Evolutionary conservation across 108 stramenopile species (phyloP), one percentile per base, ranked within the genome.

Genomic region (Skeletonema menzelii): DNA sequence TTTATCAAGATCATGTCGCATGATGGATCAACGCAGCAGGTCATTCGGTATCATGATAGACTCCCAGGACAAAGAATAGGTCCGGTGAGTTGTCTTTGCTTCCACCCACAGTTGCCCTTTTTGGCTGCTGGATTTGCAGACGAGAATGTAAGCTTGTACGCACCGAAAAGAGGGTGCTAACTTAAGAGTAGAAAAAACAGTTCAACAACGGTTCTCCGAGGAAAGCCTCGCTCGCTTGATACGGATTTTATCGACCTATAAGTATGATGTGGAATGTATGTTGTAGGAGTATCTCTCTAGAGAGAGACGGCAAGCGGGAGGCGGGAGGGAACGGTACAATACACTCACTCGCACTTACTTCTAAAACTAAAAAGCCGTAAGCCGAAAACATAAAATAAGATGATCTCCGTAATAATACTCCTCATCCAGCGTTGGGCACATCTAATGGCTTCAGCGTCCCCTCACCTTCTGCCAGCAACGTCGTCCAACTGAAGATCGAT

Each of bases 81-180:
- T 19, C 92, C 95, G 15, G 93, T 99, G 13, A 92, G 96, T 53
- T 85, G 87, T 37, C 68, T 98, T 13, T 95, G 94, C 17, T 99
- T 98, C 77, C 99, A 99, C 80, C 95, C 92, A 32, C 80, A 92
- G 32, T 86, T 91, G 80, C 82, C 97, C 15, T 60, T 97, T 8
- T 69, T 98, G 40, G 99, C 97, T 0, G 95, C 97, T 15, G 97
- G 98, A 22, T 80, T 94, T 24, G 93, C 96, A 8, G 96, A 98
- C 55, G 76, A 81, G 0, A 26, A 92, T 42, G 75, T 93, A 2
- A 81, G 85, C 14, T 31, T 96, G 13, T 95, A 87, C 69, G 72
- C 79, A 56, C 81, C 81, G 28, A 82, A 82, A 42, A 5, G 26
- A 27, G n/a, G n/a, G n/a, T n/a, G n/a, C n/a, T n/a, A n/a, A n/a